Evolutionary conservation across 2,329 filamentous ascomycete species (phyloP).

Genomic region (Sarocladiaceae sp.): DNA sequence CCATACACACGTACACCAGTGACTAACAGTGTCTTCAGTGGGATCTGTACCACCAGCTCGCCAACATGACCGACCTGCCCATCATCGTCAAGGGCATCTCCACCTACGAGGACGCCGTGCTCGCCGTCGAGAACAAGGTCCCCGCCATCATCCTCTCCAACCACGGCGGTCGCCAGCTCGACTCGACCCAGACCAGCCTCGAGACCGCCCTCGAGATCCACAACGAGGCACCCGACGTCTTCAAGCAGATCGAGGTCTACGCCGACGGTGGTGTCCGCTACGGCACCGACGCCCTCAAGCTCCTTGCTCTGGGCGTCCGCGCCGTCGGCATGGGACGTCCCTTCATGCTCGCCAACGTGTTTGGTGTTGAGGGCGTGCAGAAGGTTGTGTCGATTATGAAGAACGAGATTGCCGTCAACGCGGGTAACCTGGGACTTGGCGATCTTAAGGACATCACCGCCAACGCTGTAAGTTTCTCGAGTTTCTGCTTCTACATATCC

Average conservation of each 20-base stretch:
- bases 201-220: conserved; percentile 34
- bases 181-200: conserved; percentile 30
- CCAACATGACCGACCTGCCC: conserved; percentile 34
- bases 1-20: not conserved
- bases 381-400: conserved; percentile 33
- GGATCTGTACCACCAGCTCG: conserved; percentile 3
- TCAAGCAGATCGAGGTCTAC: conserved; percentile 31
- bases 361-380: conserved; percentile 35
- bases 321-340: conserved; percentile 46
- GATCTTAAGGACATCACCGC: conserved; percentile 15
- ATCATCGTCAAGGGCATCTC: conserved; percentile 67
- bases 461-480: conserved; percentile 5
- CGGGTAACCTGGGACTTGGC: conserved; percentile 25
- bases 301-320: conserved; percentile 55
- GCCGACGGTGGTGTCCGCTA: conserved; percentile 38
- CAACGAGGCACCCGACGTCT: conserved; percentile 28
- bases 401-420: conserved; percentile 33
- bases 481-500: no score
- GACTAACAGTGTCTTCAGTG: conserved; percentile 6
- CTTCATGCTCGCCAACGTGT: conserved; percentile 41
- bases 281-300: conserved; percentile 35
- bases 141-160: conserved; percentile 34
- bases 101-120: conserved; percentile 54
- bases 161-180: conserved; percentile 36
- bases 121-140: conserved; percentile 22